A percentile compares a stretch with the other conserved stretches of the same genome.
Conservation (phyloP, 768 basidiomycete genomes). For the Filobasidium floriforme region DNA sequence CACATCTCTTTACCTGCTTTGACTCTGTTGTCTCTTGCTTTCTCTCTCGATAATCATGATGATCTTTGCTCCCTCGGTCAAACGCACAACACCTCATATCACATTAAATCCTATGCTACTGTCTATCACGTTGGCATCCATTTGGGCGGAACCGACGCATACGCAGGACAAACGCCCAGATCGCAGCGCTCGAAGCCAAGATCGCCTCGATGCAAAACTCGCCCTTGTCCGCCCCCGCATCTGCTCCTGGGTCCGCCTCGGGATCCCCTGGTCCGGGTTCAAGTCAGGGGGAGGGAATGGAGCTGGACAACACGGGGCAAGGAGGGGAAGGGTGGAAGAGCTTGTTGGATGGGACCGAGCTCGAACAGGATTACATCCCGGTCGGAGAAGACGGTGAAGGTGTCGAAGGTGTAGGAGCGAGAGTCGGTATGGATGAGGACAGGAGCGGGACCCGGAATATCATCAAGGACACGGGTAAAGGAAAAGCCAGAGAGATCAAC, state of each 20-base stretch:
- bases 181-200: constrained; percentile 94
- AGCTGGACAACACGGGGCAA: background rate
- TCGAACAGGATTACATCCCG: background rate
- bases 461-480: too few relatives aligned
- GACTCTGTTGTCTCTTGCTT: too few relatives aligned
- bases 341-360: background rate
- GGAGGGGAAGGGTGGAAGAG: background rate
- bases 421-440: background rate
- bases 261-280: background rate
- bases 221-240: constrained; percentile 2
- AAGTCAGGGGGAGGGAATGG: background rate
- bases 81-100: too few relatives aligned
- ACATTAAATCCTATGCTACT: too few relatives aligned
- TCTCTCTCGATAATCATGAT: too few relatives aligned
- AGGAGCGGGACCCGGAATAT: too few relatives aligned
- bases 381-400: background rate
- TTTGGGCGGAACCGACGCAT: background rate
- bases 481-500: background rate
- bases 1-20: background rate
- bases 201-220: constrained; percentile 58
- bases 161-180: constrained; percentile 71
- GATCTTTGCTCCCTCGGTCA: too few relatives aligned
- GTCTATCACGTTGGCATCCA: too few relatives aligned
- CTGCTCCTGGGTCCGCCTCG: background rate
- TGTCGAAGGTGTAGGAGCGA: background rate